phyloP scores from a whole-genome alignment of 2,329 filamentous ascomycete genomes.

The Fusarium sp. region DNA sequence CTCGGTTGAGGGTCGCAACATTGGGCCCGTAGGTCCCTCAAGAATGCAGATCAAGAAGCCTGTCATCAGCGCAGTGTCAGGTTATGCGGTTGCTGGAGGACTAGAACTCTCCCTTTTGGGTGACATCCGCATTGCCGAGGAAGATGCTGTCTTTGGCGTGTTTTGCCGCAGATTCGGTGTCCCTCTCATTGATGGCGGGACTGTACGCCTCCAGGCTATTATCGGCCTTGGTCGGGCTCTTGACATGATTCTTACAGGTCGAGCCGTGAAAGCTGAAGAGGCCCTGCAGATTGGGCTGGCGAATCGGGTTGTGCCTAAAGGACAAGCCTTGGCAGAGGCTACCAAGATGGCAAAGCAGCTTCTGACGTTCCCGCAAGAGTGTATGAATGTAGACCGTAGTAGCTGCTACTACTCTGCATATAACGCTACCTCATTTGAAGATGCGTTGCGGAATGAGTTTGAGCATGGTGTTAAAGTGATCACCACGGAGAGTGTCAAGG shows the following conservation, averaged over 20 bases:
- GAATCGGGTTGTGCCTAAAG: constrained; percentile 14
- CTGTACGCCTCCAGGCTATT: constrained; percentile 20
- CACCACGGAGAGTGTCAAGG: constrained; percentile 7
- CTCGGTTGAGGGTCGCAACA: not conserved
- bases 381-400: constrained; percentile 12
- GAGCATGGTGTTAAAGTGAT: constrained; percentile 18
- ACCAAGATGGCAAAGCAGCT: constrained; percentile 28
- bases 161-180: constrained; percentile 28
- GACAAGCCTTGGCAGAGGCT: constrained; percentile 14
- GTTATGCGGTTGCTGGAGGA: constrained; percentile 17
- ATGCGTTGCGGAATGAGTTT: constrained; percentile 28
- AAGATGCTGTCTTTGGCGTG: constrained; percentile 12
- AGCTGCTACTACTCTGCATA: constrained; percentile 20
- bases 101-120: constrained; percentile 20
- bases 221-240: constrained; percentile 17
- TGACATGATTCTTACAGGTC: constrained; percentile 27
- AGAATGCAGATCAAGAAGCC: constrained; percentile 25
- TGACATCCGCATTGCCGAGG: constrained; percentile 15
- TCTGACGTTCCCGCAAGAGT: constrained; percentile 11
- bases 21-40: not conserved
- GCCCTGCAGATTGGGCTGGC: constrained; percentile 24
- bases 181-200: constrained; percentile 23
- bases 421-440: constrained; percentile 9
- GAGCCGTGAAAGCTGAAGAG: constrained; percentile 9
- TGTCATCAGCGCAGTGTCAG: constrained; percentile 16